Base-by-base conservation (phyloP, 805 yeast species). In the Yarrowia sp. region DNA sequence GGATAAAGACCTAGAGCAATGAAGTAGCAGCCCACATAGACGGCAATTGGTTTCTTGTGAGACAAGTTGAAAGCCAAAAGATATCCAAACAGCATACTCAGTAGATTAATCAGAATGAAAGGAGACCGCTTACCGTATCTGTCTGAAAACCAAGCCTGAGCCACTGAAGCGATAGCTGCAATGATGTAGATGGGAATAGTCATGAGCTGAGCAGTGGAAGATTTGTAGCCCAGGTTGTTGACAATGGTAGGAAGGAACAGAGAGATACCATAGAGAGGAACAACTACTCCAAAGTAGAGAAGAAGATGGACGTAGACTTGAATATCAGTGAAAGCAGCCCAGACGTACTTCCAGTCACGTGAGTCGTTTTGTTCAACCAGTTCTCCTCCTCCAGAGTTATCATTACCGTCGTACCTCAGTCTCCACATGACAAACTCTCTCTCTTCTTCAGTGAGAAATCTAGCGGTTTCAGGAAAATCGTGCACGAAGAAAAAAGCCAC, bases 201-300 rank as follows among this genome's bases (percentile, higher is more conserved):
- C 66, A 80, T 73, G 66, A 78, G 76, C 64, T 79, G 77, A 6
- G 83, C 91, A 48, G 80, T 77, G 69, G 81, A 86, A 7, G 87
- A 86, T 4, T 88, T 83, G 77, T 85, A 79, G 22, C 86, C 86
- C 78, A 84, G 75, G 64, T 79, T 74, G 47, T 75, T 76, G 68
- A 84, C 83, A 68, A 84, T 84, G 28, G 84, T 77, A 65, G 86
- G 84, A 33, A 86, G 84, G 71, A 84, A 84, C 70, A 79, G 83
- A 13, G 86, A 86, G 69, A 83, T 83, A 45, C 86, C 84, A 67
- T 84, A 84, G 31, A 86, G 76, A 36, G 87, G 87, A 69, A 83
- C 80, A 67, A 84, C 81, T 66, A 83, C 75, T 33, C 83, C 82
- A 72, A 82, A 83, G 73, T 84, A 84, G 13, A 78, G 77, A 45